Conservation (phyloP, 1,139 yeast species). For the Candida neerlandica region DNA sequence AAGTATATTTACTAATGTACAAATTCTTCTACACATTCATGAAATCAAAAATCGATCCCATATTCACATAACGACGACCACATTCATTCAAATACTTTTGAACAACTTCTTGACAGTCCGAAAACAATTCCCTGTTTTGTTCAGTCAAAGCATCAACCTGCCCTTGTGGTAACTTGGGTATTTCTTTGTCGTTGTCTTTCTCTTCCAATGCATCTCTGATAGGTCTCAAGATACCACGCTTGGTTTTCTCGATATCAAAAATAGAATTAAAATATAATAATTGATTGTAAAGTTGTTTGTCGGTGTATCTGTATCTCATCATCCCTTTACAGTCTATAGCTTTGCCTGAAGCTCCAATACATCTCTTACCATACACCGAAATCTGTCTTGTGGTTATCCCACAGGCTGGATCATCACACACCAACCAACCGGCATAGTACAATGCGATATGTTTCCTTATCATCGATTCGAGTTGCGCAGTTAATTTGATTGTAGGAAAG, state of each 20-base stretch:
- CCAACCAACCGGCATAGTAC: conserved; percentile 85
- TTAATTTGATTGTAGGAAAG: conserved; percentile 56
- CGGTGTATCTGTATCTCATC: conserved; percentile 76
- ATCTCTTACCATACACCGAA: conserved; percentile 85
- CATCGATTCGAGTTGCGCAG: conserved; percentile 71
- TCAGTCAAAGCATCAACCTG: conserved; percentile 75
- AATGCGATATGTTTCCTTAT: conserved; percentile 70
- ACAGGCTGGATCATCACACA: conserved; percentile 86
- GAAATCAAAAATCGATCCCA: conserved; percentile 77
- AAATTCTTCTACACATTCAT: conserved; percentile 25
- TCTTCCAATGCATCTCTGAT: conserved; percentile 30
- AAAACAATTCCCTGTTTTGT: conserved; percentile 71
- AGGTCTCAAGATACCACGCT: conserved; percentile 56
- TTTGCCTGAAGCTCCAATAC: conserved; percentile 66
- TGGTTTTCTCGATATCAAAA: conserved; percentile 83
- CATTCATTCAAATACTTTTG: conserved; percentile 77
- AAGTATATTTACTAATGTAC: background rate
- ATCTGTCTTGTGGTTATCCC: conserved; percentile 81
- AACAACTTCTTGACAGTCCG: conserved; percentile 60
- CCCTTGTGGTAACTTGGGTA: conserved; percentile 50
- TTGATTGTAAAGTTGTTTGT: conserved; percentile 84
- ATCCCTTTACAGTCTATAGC: conserved; percentile 80
- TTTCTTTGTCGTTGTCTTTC: conserved; percentile 21
- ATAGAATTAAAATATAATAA: conserved; percentile 74
- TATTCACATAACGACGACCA: conserved; percentile 90